Evolutionary conservation across 176 grass and related monocot genomes (phyloP).

Genomic region (Lolium multiflorum): DNA sequence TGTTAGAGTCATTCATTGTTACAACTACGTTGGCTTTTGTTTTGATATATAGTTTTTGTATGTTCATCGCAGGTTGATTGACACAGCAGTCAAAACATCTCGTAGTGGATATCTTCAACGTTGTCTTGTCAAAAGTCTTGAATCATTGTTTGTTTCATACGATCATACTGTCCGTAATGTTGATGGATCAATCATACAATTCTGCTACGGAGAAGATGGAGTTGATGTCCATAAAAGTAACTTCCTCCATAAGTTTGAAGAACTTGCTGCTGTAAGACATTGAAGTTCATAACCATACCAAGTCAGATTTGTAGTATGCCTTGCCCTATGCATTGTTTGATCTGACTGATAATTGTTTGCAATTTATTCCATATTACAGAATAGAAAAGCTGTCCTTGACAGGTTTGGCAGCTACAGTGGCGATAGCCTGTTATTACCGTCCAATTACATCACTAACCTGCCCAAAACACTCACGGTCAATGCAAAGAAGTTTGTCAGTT

Average conservation of each 20-base stretch:
- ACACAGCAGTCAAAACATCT: conserved; percentile 97
- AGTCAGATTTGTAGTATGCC: conserved; percentile 8
- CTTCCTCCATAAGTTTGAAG: conserved; percentile 72
- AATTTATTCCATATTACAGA: conserved; percentile 54
- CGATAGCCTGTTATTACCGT: neutral
- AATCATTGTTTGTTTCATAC: conserved; percentile 85
- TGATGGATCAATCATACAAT: conserved; percentile 95
- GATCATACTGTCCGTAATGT: conserved; percentile 91
- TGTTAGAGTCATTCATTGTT: neutral
- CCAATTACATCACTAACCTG: conserved; percentile 22
- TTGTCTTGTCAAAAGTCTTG: conserved; percentile 93
- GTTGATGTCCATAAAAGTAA: conserved; percentile 84
- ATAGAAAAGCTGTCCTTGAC: conserved; percentile 55
- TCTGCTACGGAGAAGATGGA: conserved; percentile 89
- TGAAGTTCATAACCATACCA: conserved; percentile 24
- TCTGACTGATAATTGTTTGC: conserved; percentile 35
- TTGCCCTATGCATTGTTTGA: conserved; percentile 38
- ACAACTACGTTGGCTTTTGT: neutral
- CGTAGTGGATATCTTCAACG: conserved; percentile 94
- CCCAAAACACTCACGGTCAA: conserved; percentile 25
- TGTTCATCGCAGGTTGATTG: conserved; percentile 68
- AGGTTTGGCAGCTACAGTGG: conserved; percentile 37
- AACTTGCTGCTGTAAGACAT: conserved; percentile 71
- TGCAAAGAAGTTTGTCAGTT: conserved; percentile 33
- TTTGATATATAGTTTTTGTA: conserved; percentile 27